A percentile compares a stretch with the other conserved stretches of the same genome.
Evolutionary conservation across 441 rosid species (phyloP).

Genomic region (Capsella rubella): DNA sequence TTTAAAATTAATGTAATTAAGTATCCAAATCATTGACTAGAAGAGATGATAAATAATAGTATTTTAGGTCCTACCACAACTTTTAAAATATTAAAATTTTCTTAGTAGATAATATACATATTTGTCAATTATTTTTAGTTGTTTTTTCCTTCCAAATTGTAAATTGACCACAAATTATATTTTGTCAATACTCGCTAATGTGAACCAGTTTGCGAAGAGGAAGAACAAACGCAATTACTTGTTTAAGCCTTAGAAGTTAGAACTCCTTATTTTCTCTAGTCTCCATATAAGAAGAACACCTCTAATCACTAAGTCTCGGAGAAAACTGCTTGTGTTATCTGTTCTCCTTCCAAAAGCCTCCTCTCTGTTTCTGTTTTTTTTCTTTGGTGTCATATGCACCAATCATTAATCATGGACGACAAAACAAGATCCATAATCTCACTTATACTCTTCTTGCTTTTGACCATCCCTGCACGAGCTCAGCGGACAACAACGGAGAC

Average conservation of each 20-base stretch:
- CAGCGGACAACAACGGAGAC: conserved; percentile 15
- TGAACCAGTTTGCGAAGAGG: conserved; percentile 18
- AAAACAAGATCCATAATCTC: conserved; percentile 24
- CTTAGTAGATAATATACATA: neutral
- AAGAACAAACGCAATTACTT: neutral
- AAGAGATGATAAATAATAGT: neutral
- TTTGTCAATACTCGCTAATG: conserved; percentile 2
- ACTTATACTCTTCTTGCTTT: conserved; percentile 19
- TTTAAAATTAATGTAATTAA: neutral
- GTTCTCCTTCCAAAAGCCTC: neutral
- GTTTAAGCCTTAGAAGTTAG: neutral
- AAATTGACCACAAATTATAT: neutral
- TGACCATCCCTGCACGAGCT: conserved; percentile 12
- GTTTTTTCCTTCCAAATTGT: neutral
- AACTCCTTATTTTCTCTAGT: neutral
- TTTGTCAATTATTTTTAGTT: neutral
- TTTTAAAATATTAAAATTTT: neutral
- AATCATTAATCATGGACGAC: conserved; percentile 38
- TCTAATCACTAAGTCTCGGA: neutral
- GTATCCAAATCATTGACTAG: neutral
- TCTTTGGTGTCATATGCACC: neutral
- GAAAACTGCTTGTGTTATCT: neutral
- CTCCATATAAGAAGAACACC: conserved; percentile 7
- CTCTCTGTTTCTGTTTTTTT: neutral
- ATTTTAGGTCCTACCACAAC: conserved; percentile 2